Evolutionary conservation across 2,329 filamentous ascomycete genomes (phyloP).

Genomic region (Ampelomyces quisqualis): DNA sequence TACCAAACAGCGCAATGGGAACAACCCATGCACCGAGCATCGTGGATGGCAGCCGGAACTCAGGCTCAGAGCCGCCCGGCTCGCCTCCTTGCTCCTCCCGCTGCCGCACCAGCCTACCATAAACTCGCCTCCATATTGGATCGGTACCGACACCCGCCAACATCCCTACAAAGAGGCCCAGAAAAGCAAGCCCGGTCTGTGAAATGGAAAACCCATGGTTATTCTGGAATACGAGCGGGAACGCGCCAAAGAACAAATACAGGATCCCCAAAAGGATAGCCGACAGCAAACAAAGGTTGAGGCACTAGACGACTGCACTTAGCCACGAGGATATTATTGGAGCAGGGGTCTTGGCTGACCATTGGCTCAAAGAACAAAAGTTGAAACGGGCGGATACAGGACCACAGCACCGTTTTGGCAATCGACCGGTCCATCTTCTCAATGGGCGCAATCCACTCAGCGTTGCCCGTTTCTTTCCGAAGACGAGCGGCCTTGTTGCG

Average conservation of each 20-base stretch:
- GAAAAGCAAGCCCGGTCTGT: conserved; percentile 76
- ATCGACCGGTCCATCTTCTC: conserved; percentile 73
- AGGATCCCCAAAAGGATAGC: conserved; percentile 84
- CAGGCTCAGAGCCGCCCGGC: conserved; percentile 70
- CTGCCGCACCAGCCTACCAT: conserved; percentile 58
- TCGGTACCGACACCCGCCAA: conserved; percentile 61
- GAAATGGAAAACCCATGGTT: conserved; percentile 76
- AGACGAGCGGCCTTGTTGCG: conserved; percentile 69
- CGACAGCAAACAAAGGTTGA: conserved; percentile 78
- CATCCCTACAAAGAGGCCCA: conserved; percentile 67
- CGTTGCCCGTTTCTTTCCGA: conserved; percentile 74
- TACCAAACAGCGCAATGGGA: conserved; percentile 77
- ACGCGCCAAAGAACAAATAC: conserved; percentile 90
- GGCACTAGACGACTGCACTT: conserved; percentile 49
- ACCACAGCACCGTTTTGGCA: conserved; percentile 51
- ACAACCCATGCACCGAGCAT: conserved; percentile 70
- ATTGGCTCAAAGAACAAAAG: conserved; percentile 81
- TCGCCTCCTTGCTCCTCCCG: conserved; percentile 55
- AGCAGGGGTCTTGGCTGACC: conserved; percentile 41
- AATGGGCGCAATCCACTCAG: conserved; percentile 72
- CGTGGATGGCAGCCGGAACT: conserved; percentile 76
- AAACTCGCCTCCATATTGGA: conserved; percentile 65
- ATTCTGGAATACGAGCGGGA: conserved; percentile 73
- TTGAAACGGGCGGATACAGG: conserved; percentile 68
- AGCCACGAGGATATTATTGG: conserved; percentile 14